A percentile compares a stretch with the other conserved stretches of the same genome.
Evolutionary conservation across 2,329 filamentous ascomycete genomes (phyloP).

Genomic region (Coniella lustricola): DNA sequence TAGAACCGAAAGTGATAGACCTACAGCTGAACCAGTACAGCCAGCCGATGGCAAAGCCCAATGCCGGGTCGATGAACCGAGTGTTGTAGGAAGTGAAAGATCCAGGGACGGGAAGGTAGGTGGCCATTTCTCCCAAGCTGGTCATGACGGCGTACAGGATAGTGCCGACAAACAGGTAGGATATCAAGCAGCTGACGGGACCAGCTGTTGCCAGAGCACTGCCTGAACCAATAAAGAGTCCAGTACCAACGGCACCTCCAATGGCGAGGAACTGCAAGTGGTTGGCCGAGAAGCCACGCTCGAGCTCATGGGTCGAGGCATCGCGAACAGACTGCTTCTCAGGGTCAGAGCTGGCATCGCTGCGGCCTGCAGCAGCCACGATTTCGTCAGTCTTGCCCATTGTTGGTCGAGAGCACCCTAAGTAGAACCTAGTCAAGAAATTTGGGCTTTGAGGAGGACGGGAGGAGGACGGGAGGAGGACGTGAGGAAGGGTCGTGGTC

Average conservation of each 20-base stretch:
- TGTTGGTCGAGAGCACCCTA: background rate
- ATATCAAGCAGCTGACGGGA: slow-evolving; percentile 51
- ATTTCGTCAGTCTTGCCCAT: slow-evolving; percentile 11
- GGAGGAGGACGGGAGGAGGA: background rate
- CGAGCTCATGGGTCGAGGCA: slow-evolving; percentile 13
- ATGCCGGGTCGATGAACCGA: slow-evolving; percentile 64
- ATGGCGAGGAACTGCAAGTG: slow-evolving; percentile 41
- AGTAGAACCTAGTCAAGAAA: too few species aligned
- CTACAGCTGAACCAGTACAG: slow-evolving; percentile 72
- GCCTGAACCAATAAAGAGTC: slow-evolving; percentile 56
- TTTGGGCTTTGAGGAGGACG: too few species aligned
- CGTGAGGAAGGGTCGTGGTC: background rate
- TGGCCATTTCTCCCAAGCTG: slow-evolving; percentile 50
- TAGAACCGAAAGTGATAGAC: slow-evolving; percentile 4
- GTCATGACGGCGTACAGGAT: slow-evolving; percentile 73
- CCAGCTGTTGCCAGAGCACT: slow-evolving; percentile 53
- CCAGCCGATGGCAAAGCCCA: slow-evolving; percentile 76
- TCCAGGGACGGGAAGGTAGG: slow-evolving; percentile 42
- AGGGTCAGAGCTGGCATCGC: slow-evolving; percentile 11
- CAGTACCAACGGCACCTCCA: slow-evolving; percentile 33
- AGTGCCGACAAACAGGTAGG: slow-evolving; percentile 50
- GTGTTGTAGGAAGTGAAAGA: slow-evolving; percentile 52
- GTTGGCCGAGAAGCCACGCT: slow-evolving; percentile 21
- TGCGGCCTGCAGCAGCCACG: slow-evolving; percentile 7
- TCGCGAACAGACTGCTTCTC: slow-evolving; percentile 14